phyloP scores from a whole-genome alignment of 495 filamentous ascomycete species.

The Hypomontagnella submonticulosa region DNA sequence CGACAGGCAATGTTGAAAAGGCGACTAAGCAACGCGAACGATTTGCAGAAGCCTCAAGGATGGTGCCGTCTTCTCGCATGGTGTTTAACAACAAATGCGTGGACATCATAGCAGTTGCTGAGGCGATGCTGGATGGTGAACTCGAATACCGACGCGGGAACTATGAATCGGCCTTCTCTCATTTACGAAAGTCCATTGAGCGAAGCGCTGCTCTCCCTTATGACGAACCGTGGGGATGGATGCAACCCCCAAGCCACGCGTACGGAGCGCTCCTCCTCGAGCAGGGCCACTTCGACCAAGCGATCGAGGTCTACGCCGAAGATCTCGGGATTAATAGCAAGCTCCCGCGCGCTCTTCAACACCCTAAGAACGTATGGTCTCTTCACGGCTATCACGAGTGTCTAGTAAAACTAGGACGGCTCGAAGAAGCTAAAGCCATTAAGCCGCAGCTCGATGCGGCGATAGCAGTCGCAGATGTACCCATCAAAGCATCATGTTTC shows the following conservation, averaged over 20 bases:
- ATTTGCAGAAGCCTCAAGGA: constrained; percentile 58
- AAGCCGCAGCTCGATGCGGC: constrained; percentile 61
- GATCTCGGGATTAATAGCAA: constrained; percentile 69
- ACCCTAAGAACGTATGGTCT: constrained; percentile 76
- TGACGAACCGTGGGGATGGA: constrained; percentile 78
- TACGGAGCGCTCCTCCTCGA: constrained; percentile 72
- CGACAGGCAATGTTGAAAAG: constrained; percentile 57
- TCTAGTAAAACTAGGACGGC: constrained; percentile 60
- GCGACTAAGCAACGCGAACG: constrained; percentile 58
- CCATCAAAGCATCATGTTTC: constrained; percentile 69
- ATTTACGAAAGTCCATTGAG: constrained; percentile 63
- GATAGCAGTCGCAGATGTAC: constrained; percentile 67
- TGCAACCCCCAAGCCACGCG: constrained; percentile 74
- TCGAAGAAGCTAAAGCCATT: constrained; percentile 61
- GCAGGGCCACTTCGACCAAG: constrained; percentile 66
- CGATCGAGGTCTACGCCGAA: constrained; percentile 65
- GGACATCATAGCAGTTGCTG: constrained; percentile 68
- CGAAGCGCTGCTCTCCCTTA: constrained; percentile 69
- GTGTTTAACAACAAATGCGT: constrained; percentile 72
- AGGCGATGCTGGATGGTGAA: constrained; percentile 75
- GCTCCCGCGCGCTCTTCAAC: constrained; percentile 66
- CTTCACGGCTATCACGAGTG: constrained; percentile 75
- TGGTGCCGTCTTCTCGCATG: constrained; percentile 64
- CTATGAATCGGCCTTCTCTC: constrained; percentile 63
- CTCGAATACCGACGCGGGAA: constrained; percentile 71